phyloP scores from a whole-genome alignment of 805 yeast species.

The Pichia sporocuriosa region DNA sequence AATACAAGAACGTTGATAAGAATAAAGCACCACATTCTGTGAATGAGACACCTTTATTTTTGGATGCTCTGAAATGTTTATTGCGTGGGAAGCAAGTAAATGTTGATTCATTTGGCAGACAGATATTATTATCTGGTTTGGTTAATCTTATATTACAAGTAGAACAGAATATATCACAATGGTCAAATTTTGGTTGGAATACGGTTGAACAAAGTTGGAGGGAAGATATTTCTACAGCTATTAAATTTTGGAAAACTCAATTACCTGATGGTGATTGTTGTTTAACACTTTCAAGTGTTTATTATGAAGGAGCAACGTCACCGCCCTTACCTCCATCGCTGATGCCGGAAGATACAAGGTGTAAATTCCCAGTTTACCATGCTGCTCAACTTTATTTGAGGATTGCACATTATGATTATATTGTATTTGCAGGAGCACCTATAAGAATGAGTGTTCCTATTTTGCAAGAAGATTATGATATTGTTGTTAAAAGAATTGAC shows the following conservation, averaged over 20 bases:
- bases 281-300: constrained; percentile 14
- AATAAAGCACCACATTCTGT: constrained; percentile 16
- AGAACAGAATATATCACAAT: constrained; percentile 50
- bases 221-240: constrained; percentile 52
- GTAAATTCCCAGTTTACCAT: constrained; percentile 60
- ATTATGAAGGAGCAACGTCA: constrained; percentile 9
- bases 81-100: constrained; percentile 38
- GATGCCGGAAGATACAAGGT: constrained; percentile 30
- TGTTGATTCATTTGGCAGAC: constrained; percentile 51
- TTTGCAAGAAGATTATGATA: constrained; percentile 43
- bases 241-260: constrained; percentile 54
- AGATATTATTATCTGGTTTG: constrained; percentile 55
- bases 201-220: constrained; percentile 45
- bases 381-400: constrained; percentile 59
- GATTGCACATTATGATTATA: constrained; percentile 65
- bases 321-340: constrained; percentile 10
- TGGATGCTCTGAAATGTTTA: constrained; percentile 27
- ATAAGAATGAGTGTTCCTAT: constrained; percentile 61
- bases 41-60: constrained; percentile 23
- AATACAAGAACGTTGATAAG: constrained; percentile 18
- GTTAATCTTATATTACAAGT: constrained; percentile 55
- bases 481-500: constrained; percentile 39
- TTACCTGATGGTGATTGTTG: constrained; percentile 19
- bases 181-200: constrained; percentile 31
- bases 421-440: constrained; percentile 73